Evolutionary conservation across 2,329 filamentous ascomycete species (phyloP), one percentile per base, ranked within the genome.

Genomic region (Cordyceps javanica): DNA sequence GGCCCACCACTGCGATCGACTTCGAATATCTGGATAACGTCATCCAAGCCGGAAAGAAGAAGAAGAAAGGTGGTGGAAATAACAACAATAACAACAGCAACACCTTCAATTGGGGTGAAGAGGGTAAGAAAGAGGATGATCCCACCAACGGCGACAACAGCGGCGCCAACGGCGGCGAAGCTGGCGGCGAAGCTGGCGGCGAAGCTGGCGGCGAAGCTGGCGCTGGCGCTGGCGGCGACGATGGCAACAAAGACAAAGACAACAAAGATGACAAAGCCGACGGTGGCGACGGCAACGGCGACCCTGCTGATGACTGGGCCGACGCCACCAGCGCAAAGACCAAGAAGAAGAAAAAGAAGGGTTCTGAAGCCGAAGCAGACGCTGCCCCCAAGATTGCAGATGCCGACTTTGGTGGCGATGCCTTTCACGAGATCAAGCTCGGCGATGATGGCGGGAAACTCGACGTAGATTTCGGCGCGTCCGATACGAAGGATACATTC

Each of bases 401-500:
- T 16, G 64, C 67, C 23, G 77, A 76, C 49, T 72, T 78, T 44
- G 79, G 81, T 57, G 72, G 78, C n/a, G 70, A 71, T 52, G 62
- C 69, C 6, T 89, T 90, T 63, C 79, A 88, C 45, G 86, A 90
- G 28, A 83, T 91, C 62, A 88, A 83, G 64, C 70, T 90, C 26
- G 68, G 69, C n/a, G 80, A 85, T 62, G 84, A 87, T 57, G 67
- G 74, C n/a, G 81, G 83, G 1, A 81, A 82, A 57, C 67, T 84
- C 6, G 81, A 85, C 60, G 66, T 84, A 14, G 79, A 75, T 60
- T 78, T 85, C 63, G 79, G 78, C 51, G 68, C 73, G n/a, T 71
- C 73, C 25, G 74, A 75, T 38, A 67, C 67, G 13, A 80, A 80
- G 62, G 66, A 70, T 39, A 60, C 66, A 41, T 79, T 88, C 63